Percentiles rank a stretch among this genome's conserved stretches.
Conservation (phyloP, 441 rosid species). For the Arabidopsis lyrata region DNA sequence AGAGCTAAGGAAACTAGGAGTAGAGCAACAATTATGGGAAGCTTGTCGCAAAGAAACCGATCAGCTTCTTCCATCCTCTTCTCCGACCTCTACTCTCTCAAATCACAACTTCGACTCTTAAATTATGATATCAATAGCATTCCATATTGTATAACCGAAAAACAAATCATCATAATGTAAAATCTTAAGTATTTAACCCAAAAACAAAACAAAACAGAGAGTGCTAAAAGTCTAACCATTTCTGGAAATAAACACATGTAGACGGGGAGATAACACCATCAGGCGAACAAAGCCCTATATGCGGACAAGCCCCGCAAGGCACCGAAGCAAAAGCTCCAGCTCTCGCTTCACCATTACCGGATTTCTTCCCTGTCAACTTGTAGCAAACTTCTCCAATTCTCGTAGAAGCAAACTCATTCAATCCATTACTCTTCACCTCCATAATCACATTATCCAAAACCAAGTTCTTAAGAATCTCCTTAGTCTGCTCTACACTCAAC, state of each 20-base stretch:
- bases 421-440: conserved; percentile 70
- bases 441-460: conserved; percentile 66
- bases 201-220: neutral
- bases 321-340: conserved; percentile 68
- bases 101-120: conserved; percentile 18
- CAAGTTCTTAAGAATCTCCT: conserved; percentile 67
- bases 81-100: conserved; percentile 41
- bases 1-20: conserved; percentile 90
- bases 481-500: conserved; percentile 52
- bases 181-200: neutral
- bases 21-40: conserved; percentile 97
- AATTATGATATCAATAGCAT: conserved; percentile 7
- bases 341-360: conserved; percentile 45
- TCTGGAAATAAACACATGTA: conserved; percentile 65
- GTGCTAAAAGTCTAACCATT: conserved; percentile 74
- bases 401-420: conserved; percentile 54
- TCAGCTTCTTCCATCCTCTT: conserved; percentile 44
- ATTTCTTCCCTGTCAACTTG: conserved; percentile 41
- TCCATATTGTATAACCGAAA: neutral
- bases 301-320: conserved; percentile 89
- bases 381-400: conserved; percentile 61
- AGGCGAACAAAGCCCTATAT: conserved; percentile 61
- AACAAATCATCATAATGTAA: conserved; percentile 9
- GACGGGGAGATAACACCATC: conserved; percentile 71
- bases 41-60: conserved; percentile 86